Evolutionary conservation across 192 early-diverging fungal genomes (phyloP).

Genomic region (Podila verticillata): DNA sequence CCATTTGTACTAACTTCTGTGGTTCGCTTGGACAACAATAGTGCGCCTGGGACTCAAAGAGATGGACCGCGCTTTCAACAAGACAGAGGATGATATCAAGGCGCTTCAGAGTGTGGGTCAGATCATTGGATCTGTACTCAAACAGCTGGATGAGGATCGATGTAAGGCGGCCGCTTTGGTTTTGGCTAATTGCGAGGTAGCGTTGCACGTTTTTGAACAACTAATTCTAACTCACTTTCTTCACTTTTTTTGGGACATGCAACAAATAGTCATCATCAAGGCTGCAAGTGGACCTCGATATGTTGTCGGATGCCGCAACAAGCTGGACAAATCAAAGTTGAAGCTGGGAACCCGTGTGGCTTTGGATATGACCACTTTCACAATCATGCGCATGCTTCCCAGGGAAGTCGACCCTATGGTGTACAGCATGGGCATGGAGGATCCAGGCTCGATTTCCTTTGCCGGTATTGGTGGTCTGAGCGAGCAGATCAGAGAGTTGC

Average conservation of each 20-base stretch:
- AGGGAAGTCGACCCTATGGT: conserved; percentile 99
- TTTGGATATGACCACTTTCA: conserved; percentile 99
- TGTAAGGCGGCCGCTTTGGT: conserved; percentile 62
- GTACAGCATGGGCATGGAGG: conserved; percentile 99
- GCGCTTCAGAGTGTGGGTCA: conserved; percentile 99
- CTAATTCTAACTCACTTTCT: not conserved
- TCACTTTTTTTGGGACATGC: not conserved
- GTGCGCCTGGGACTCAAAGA: conserved; percentile 87
- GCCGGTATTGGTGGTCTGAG: conserved; percentile 95
- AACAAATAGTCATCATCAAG: conserved; percentile 92
- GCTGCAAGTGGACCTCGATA: conserved; percentile 96
- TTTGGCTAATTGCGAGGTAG: too few species aligned
- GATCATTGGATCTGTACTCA: conserved; percentile 97
- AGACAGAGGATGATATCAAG: conserved; percentile 97
- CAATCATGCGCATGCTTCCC: conserved; percentile 99
- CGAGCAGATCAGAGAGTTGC: conserved; percentile 97
- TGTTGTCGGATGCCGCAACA: conserved; percentile 96
- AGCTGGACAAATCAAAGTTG: conserved; percentile 93
- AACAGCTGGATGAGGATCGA: conserved; percentile 96
- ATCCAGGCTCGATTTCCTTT: conserved; percentile 95
- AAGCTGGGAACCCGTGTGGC: conserved; percentile 98
- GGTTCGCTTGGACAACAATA: conserved; percentile 41
- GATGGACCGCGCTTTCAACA: conserved; percentile 93
- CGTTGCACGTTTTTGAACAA: too few species aligned
- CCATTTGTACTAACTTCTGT: conserved; percentile 1